A percentile compares a stretch with the other conserved stretches of the same genome.
These are phyloP conservation scores for Sideroxylon spinosum DNA, from an alignment of 179 eudicot genomes.

Conservation along the genomic window DNA sequence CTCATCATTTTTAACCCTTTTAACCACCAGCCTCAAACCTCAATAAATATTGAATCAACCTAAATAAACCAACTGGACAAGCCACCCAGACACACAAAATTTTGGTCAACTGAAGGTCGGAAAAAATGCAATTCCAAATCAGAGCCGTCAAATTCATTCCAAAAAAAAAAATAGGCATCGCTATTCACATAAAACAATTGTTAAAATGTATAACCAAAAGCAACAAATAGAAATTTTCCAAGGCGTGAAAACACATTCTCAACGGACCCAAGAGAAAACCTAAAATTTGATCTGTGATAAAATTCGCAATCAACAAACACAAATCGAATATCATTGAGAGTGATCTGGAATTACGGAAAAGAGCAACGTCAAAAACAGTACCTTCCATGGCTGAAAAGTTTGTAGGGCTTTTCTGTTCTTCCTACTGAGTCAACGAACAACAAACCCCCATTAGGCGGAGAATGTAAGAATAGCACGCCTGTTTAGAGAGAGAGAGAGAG, in stretches of 20 bases:
- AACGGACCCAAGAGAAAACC: neutral
- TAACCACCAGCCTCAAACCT: too few relatives aligned
- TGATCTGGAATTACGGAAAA: neutral
- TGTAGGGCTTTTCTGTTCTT: neutral
- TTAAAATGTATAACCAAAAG: neutral
- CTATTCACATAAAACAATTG: neutral
- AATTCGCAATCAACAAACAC: neutral
- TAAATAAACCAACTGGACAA: too few relatives aligned
- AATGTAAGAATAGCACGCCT: neutral
- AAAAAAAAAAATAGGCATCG: neutral
- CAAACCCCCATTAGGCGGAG: conserved; percentile 2
- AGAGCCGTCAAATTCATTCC: conserved; percentile 1
- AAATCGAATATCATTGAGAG: neutral
- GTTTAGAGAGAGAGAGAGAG: neutral
- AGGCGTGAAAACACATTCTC: neutral
- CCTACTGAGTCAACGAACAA: neutral
- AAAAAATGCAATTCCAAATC: neutral
- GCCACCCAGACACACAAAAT: neutral
- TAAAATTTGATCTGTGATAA: neutral
- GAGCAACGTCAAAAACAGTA: neutral
- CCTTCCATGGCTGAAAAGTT: conserved; percentile 5
- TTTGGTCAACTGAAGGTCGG: neutral
- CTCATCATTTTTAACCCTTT: too few relatives aligned
- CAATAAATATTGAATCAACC: too few relatives aligned
- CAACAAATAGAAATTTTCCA: neutral